phyloP scores from a whole-genome alignment of 2,329 filamentous ascomycete genomes.

The Sclerotinia glacialis region DNA sequence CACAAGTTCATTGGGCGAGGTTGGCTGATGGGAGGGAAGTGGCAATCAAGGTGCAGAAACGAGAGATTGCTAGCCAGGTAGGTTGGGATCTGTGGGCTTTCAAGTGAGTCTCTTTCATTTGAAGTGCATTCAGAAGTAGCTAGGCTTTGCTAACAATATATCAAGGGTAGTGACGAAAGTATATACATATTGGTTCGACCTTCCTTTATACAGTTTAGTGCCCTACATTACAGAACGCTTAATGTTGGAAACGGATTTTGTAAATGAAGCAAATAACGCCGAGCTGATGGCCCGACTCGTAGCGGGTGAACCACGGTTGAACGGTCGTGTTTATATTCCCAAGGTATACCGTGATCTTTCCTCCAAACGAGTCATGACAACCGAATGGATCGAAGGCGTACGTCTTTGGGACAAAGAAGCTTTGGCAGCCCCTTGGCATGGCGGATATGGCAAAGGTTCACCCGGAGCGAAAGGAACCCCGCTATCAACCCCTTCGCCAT shows the following conservation, averaged over 20 bases:
- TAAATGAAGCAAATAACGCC: constrained; percentile 86
- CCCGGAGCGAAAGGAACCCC: constrained; percentile 70
- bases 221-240: constrained; percentile 93
- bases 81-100: constrained; percentile 96
- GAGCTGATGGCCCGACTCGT: constrained; percentile 79
- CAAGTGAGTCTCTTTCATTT: constrained; percentile 53
- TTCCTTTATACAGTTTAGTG: constrained; percentile 88
- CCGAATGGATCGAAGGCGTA: constrained; percentile 96
- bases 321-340: constrained; percentile 83
- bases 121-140: not conserved
- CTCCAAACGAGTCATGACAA: constrained; percentile 81
- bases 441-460: constrained; percentile 71
- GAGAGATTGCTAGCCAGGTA: constrained; percentile 87
- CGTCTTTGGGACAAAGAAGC: constrained; percentile 88
- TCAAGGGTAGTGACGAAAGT: constrained; percentile 71
- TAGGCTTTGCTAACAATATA: constrained; percentile 18
- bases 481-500: constrained; percentile 43
- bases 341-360: constrained; percentile 79
- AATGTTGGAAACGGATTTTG: constrained; percentile 89
- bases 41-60: constrained; percentile 94
- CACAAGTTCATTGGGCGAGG: constrained; percentile 93
- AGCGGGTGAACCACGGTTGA: constrained; percentile 69
- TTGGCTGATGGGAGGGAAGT: constrained; percentile 85
- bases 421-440: constrained; percentile 74
- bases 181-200: constrained; percentile 84